Conservation (phyloP, 768 basidiomycete genomes). For the Lactifluus piperatus region DNA sequence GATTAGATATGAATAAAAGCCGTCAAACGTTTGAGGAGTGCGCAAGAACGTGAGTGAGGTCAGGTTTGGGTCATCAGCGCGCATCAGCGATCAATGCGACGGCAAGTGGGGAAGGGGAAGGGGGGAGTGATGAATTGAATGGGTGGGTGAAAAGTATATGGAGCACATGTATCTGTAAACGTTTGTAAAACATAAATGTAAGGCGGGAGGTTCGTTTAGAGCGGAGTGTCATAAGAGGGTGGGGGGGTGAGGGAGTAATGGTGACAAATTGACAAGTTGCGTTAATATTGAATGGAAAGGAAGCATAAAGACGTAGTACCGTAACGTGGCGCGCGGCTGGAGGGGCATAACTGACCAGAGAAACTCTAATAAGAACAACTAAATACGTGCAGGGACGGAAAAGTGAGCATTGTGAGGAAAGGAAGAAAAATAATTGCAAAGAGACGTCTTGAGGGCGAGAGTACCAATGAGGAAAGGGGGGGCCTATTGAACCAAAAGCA, state of each 20-base stretch:
- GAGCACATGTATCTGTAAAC: background rate
- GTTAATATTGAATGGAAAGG: background rate
- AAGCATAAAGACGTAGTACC: background rate
- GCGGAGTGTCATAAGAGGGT: background rate
- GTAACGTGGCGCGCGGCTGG: background rate
- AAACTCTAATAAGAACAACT: conserved; percentile 3
- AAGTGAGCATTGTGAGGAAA: background rate
- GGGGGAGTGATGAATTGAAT: background rate
- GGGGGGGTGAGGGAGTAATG: background rate
- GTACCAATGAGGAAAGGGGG: background rate
- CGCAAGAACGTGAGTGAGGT: background rate
- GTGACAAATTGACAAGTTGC: background rate
- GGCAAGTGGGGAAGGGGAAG: background rate
- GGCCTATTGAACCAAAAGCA: no score
- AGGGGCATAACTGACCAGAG: background rate
- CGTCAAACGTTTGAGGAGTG: background rate
- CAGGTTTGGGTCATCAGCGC: no score
- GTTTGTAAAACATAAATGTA: background rate
- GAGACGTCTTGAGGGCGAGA: background rate
- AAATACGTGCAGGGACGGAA: conserved; percentile 4
- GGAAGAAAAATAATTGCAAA: background rate
- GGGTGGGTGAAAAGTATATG: background rate
- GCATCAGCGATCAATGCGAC: background rate
- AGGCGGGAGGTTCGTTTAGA: background rate
- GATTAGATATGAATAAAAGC: background rate